Evolutionary conservation across 2,329 filamentous ascomycete genomes (phyloP), one percentile per base, ranked within the genome.

Genomic region (Orbilia ellipsospora): DNA sequence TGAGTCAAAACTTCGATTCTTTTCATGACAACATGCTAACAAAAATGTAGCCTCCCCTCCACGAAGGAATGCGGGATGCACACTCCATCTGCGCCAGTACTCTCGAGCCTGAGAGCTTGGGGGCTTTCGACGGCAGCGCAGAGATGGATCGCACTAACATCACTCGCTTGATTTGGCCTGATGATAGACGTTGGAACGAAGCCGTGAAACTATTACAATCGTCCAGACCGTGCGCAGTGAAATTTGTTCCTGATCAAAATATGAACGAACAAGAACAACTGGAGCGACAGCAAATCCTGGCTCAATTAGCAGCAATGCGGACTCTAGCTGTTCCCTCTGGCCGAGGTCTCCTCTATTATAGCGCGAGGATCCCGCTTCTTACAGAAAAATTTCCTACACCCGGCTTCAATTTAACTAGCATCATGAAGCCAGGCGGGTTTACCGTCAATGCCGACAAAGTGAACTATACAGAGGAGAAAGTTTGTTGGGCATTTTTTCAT

Each of bases 401-500:
- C 57, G 94, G 94, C 0, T 99, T 99, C 83, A 97, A 94, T 77
- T 86, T 97, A 42, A 93, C 92, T 63, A 97, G 94, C 80, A 86
- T 95, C 7, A 94, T 99, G 85, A 95, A 93, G 80, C 95, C 96
- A 1, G 90, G 91, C 76, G 95, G 96, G 77, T 93, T 93, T 42
- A 96, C 92, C 1, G 91, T 99, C 31, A 94, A 92, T n/a, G 93
- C 95, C 5, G 95, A 99, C 80, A 93, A 94, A 80, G 86, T 87
- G 4, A 85, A 90, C 1, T 96, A 96, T 80, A 94, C 92, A 0
- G 95, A 99, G 83, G 95, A 99, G 80, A 98, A 96, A 82, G 93
- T 97, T 48, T 94, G 93, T 80, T 99, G 95, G 95, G 94, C 94
- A 0, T 99, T 97, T 83, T 99, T 99, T 83, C 95, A 99, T 81